Conservation (phyloP, 2,329 filamentous ascomycete genomes). For the Paraphoma chrysanthemicola region DNA sequence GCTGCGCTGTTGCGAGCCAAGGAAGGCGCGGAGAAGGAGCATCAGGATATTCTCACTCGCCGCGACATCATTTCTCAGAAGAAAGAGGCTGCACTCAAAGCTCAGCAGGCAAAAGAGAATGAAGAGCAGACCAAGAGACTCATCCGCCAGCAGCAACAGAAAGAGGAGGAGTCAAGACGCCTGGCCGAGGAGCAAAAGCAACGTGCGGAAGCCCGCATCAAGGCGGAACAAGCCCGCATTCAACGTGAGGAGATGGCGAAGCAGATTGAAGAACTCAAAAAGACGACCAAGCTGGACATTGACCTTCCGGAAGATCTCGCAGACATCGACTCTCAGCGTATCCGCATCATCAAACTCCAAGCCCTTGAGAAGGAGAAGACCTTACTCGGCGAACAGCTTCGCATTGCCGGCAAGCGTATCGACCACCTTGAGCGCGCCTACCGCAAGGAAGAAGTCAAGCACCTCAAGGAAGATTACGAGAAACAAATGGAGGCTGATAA, state of each 20-base stretch:
- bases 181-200: slow-evolving; percentile 92
- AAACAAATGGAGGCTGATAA: slow-evolving; percentile 79
- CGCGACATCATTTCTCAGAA: slow-evolving; percentile 94
- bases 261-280: slow-evolving; percentile 94
- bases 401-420: slow-evolving; percentile 91
- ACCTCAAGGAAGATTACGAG: slow-evolving; percentile 84
- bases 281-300: slow-evolving; percentile 85
- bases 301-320: slow-evolving; percentile 83
- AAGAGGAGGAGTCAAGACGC: slow-evolving; percentile 87
- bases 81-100: slow-evolving; percentile 92
- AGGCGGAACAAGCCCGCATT: slow-evolving; percentile 55
- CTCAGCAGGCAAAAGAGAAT: slow-evolving; percentile 86
- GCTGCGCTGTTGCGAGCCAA: slow-evolving; percentile 81
- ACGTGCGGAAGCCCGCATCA: slow-evolving; percentile 88
- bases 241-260: slow-evolving; percentile 69
- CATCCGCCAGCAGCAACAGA: slow-evolving; percentile 83
- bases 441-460: slow-evolving; percentile 94
- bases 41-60: slow-evolving; percentile 81
- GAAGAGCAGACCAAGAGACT: slow-evolving; percentile 91
- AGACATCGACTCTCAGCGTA: slow-evolving; percentile 63
- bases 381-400: slow-evolving; percentile 87
- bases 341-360: slow-evolving; percentile 92
- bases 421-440: slow-evolving; percentile 97
- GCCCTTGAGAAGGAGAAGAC: slow-evolving; percentile 99
- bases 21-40: slow-evolving; percentile 90